Percentiles rank a stretch among this genome's conserved stretches.
Conservation (phyloP, 1,139 yeast species). For the Debaryomyces udenii region DNA sequence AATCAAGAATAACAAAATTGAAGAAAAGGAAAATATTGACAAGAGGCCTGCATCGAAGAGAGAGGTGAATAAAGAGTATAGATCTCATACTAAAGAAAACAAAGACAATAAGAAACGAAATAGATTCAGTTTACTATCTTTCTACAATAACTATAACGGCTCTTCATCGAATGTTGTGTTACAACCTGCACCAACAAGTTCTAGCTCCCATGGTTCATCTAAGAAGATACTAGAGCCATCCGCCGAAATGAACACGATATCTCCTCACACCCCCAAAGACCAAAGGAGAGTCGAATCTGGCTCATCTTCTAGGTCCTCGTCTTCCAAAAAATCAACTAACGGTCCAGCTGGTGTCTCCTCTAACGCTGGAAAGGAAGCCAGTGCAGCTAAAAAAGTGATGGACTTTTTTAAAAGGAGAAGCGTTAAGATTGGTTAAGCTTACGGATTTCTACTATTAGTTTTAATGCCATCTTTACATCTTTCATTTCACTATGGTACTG, state of each 20-base stretch:
- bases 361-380: slow-evolving; percentile 53
- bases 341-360: slow-evolving; percentile 20
- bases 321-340: slow-evolving; percentile 18
- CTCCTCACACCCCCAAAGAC: slow-evolving; percentile 15
- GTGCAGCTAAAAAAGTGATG: slow-evolving; percentile 78
- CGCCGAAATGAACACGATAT: slow-evolving; percentile 30
- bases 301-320: slow-evolving; percentile 17
- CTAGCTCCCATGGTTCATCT: slow-evolving; percentile 15
- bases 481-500: not conserved
- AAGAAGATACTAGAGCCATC: slow-evolving; percentile 48
- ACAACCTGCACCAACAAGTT: slow-evolving; percentile 13
- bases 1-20: not conserved
- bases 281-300: slow-evolving; percentile 23
- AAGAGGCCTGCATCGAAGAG: slow-evolving; percentile 11
- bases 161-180: slow-evolving; percentile 20
- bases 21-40: slow-evolving; percentile 15
- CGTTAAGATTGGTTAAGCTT: slow-evolving; percentile 38
- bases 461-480: not conserved
- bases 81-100: slow-evolving; percentile 28
- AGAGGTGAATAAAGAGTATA: slow-evolving; percentile 12
- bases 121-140: slow-evolving; percentile 56
- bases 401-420: slow-evolving; percentile 83
- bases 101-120: slow-evolving; percentile 45
- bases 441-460: not conserved
- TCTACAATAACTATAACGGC: slow-evolving; percentile 39